Evolutionary conservation across 2,329 filamentous ascomycete species (phyloP).

Genomic region (Magnaporthiopsis incrustans): DNA sequence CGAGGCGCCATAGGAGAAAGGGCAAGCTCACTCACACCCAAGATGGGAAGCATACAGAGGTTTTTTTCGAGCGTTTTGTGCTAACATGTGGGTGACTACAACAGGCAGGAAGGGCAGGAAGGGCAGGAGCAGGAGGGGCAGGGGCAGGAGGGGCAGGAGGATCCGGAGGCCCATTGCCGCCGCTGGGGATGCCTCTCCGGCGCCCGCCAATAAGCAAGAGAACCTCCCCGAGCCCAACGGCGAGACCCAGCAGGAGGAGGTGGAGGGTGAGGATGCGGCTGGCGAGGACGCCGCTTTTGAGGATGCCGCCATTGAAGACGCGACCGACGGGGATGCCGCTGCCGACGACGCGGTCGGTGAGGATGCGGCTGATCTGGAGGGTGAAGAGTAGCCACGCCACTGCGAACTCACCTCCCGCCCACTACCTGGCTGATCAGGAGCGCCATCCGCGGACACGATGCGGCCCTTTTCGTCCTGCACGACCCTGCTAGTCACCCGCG

Average conservation of each 20-base stretch:
- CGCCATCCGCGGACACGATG: no score
- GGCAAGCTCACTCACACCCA: no score
- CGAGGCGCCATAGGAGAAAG: neutral
- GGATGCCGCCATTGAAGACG: neutral
- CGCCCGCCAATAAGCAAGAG: no score
- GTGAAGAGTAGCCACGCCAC: neutral
- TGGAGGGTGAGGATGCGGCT: neutral
- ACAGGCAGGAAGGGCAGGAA: neutral
- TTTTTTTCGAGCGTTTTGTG: no score
- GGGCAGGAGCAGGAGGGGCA: neutral
- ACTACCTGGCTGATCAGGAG: neutral
- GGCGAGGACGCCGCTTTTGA: neutral
- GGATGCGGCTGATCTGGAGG: neutral
- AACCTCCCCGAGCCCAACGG: no score
- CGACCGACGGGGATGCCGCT: neutral
- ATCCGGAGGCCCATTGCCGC: no score
- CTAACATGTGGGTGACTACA: neutral
- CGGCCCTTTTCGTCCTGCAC: no score
- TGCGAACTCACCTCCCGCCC: neutral
- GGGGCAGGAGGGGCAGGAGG: no score
- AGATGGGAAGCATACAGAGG: no score
- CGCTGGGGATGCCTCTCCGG: no score
- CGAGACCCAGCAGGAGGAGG: no score
- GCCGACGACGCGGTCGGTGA: neutral
- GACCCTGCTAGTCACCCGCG: neutral